Conservation (phyloP, 176 grass and related monocot genomes). For the Echinochloa phyllopogon region DNA sequence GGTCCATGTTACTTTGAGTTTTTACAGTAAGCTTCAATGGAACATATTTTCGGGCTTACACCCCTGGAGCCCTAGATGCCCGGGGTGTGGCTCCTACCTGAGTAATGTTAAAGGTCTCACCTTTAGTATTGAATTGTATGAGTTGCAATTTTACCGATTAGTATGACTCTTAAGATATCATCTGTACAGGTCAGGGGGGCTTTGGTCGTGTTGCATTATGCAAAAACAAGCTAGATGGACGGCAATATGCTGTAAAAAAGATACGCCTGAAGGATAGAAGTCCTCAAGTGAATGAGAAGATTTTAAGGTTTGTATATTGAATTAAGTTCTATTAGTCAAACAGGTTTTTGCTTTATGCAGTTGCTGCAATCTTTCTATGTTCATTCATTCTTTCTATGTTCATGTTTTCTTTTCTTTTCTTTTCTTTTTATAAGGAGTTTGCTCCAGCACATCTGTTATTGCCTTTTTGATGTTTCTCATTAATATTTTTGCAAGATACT, state of each 20-base stretch:
- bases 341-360: background rate
- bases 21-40: background rate
- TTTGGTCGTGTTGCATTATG: constrained; percentile 91
- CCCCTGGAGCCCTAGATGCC: background rate
- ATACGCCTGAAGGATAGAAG: constrained; percentile 91
- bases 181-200: constrained; percentile 74
- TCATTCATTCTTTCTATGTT: background rate
- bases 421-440: constrained; percentile 34
- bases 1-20: background rate
- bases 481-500: constrained; percentile 66
- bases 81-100: background rate
- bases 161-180: constrained; percentile 4
- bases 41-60: background rate
- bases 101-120: background rate
- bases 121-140: constrained; percentile 11
- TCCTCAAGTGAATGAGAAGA: constrained; percentile 89
- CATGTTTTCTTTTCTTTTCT: background rate
- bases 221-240: constrained; percentile 95
- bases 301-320: constrained; percentile 69
- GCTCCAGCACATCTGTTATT: constrained; percentile 30
- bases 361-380: constrained; percentile 16
- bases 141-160: constrained; percentile 10
- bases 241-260: constrained; percentile 96
- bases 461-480: constrained; percentile 54
- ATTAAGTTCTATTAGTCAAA: constrained; percentile 39